Base-by-base conservation (phyloP, 148 eudicot genomes). In the Dianthus caryophyllus region DNA sequence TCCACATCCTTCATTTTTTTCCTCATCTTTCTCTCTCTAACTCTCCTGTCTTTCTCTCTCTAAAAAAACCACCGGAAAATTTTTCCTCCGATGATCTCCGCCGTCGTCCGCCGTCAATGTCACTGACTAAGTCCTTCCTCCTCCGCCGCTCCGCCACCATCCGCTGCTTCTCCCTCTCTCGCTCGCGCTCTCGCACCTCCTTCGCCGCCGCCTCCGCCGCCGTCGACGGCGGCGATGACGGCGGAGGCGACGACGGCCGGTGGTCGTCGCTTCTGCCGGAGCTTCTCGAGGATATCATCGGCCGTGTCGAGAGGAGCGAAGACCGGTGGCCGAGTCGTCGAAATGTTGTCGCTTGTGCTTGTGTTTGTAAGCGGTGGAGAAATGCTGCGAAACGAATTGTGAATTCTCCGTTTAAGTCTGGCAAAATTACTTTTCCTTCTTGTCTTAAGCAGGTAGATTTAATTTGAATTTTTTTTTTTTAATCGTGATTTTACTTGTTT, bases 361-460 rank as follows among this genome's bases (percentile, higher is more conserved):
- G 95, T 39, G 96, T 89, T n/a, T 93, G 98, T 76, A 84, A 75
- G 77, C 65, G 80, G 61, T 93, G 98, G 98, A 83, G 96, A 22
- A 86, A 81, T 58, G 82, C 85, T 48, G 79, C 87, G 0, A 77
- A 60, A 26, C 90, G 86, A 65, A 75, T 84, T 15, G 91, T 90
- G 14, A 77, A 64, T 73, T 55, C 76, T 18, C 80, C 84, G 10
- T 18, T 62, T 54, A 59, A 67, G 8, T 66, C 81, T 61, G 91
- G 87, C 0, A 81, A 66, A 46, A 93, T 93, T 68, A 93, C 98
- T 12, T 93, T 93, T 73, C 95, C 98, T 36, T 81, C 89, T 70
- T 89, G 88, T 68, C 88, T 93, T 12, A 93, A 93, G 54, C 88
- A 89, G 97, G 96, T 91, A 43, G 22, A 49, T 49, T n/a, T 13